Conservation (phyloP, 352 stramenopile species). For the Peronosclerospora sorghi region DNA sequence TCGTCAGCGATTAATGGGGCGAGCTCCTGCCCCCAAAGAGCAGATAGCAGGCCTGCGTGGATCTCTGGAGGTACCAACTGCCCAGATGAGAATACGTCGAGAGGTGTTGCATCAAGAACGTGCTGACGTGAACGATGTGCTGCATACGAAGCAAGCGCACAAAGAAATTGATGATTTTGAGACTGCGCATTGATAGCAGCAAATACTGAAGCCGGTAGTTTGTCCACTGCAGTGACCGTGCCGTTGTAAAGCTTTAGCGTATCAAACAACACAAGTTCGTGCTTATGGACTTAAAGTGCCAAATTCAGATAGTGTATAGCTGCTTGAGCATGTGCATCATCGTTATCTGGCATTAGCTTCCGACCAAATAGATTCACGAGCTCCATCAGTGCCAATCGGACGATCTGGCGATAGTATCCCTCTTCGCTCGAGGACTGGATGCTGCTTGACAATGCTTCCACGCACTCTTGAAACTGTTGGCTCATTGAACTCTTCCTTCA, state of each 20-base stretch:
- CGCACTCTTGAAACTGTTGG: slow-evolving; percentile 16
- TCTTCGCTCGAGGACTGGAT: slow-evolving; percentile 38
- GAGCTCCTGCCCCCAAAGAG: slow-evolving; percentile 45
- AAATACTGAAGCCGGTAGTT: slow-evolving; percentile 33
- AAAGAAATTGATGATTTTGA: slow-evolving; percentile 53
- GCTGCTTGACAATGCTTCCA: slow-evolving; percentile 6
- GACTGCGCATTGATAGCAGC: slow-evolving; percentile 20
- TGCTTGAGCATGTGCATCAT: slow-evolving; percentile 51
- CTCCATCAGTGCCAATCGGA: slow-evolving; percentile 41
- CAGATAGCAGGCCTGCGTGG: slow-evolving; percentile 39
- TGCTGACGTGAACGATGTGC: slow-evolving; percentile 27
- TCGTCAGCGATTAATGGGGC: slow-evolving; percentile 28
- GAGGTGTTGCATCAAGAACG: slow-evolving; percentile 49
- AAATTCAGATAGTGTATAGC: slow-evolving; percentile 64
- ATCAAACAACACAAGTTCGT: slow-evolving; percentile 43
- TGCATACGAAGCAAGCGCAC: slow-evolving; percentile 37
- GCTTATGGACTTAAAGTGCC: slow-evolving; percentile 27
- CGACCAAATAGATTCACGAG: slow-evolving; percentile 49
- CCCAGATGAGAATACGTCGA: slow-evolving; percentile 37
- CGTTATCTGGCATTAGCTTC: slow-evolving; percentile 27
- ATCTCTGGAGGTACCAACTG: slow-evolving; percentile 44
- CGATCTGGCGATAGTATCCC: slow-evolving; percentile 45
- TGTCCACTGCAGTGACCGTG: slow-evolving; percentile 27
- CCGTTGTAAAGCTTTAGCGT: slow-evolving; percentile 49
- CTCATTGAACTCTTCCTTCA: not conserved